Evolutionary conservation across 345 rosid genomes (phyloP), one percentile per base, ranked within the genome.

Genomic region (Populus nigra): DNA sequence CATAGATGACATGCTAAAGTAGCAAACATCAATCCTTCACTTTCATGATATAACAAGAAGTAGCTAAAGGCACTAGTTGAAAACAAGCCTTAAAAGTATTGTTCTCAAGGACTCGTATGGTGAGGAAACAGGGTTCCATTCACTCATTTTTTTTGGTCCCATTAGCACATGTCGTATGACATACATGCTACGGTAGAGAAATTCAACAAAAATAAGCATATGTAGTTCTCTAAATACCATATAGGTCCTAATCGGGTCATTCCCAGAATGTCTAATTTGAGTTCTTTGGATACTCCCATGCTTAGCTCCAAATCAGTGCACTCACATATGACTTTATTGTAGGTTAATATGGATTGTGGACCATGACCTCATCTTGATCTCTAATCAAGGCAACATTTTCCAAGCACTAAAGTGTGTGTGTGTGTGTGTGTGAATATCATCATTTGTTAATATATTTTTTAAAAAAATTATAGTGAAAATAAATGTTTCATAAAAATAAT

Each of bases 71-170:
- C 4, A 15, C 18, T 47, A 13, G 16, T 47, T 12, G 10, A 17
- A 0, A 33, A 33, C 0, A 33, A 3, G 35, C 35, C 35, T 0
- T 4, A 0, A 23, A 3, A 4, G 57, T 12, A 20, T 2, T 41
- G 18, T 7, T 15, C 5, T 63, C 11, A 15, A 33, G 22, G 38
- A 75, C 65, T 65, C 71, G 47, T n/a, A 75, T 25, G 10, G 2
- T 76, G 22, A 76, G 10, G 17, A 76, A 76, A 16, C 7, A 66
- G n/a, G 5, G 72, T 67, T 76, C 7, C 53, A 50, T 67, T 66
- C 65, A 4, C 29, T 33, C 33, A 49, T 1, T 31, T 45, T 33
- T 33, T 33, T 4, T 33, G 35, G 35, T 8, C 22, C 31, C 0
- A 8, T 11, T 23, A 27, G 22, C 65, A 47, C 47, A 18, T 66